Evolutionary conservation across 2,329 filamentous ascomycete genomes (phyloP).

Genomic region (Aciculosporium take): DNA sequence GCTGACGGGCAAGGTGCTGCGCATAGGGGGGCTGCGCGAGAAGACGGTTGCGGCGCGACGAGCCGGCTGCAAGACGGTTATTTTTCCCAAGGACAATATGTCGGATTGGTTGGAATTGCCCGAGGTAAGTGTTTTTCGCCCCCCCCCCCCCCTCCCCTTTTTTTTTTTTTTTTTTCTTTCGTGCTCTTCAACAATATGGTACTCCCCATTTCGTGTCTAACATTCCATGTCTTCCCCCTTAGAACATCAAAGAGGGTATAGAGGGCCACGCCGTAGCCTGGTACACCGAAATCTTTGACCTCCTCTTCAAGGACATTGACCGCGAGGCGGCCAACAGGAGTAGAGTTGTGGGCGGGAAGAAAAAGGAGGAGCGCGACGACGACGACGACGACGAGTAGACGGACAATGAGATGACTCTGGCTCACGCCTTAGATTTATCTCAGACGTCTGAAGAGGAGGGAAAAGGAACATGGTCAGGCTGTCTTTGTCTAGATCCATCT

Average conservation of each 20-base stretch:
- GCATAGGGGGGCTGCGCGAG: conserved; percentile 86
- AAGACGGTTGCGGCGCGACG: conserved; percentile 93
- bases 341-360: conserved; percentile 44
- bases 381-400: conserved; percentile 23
- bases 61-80: conserved; percentile 81
- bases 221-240: conserved; percentile 6
- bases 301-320: conserved; percentile 77
- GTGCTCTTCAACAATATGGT: too few relatives aligned
- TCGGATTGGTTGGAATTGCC: conserved; percentile 96
- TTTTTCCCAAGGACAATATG: conserved; percentile 91
- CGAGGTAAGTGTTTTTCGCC: conserved; percentile 53
- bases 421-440: too few relatives aligned
- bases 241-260: conserved; percentile 98
- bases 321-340: conserved; percentile 59
- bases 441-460: too few relatives aligned
- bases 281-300: conserved; percentile 87
- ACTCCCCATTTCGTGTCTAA: too few relatives aligned
- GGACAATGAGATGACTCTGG: not conserved
- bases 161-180: too few relatives aligned
- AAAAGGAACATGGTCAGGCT: not conserved
- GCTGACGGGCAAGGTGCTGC: conserved; percentile 86
- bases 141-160: not conserved
- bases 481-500: too few relatives aligned
- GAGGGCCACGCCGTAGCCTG: conserved; percentile 82
- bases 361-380: conserved; percentile 26